Base-by-base conservation (phyloP, 2,329 filamentous ascomycete species). In the Amphichorda felina region DNA sequence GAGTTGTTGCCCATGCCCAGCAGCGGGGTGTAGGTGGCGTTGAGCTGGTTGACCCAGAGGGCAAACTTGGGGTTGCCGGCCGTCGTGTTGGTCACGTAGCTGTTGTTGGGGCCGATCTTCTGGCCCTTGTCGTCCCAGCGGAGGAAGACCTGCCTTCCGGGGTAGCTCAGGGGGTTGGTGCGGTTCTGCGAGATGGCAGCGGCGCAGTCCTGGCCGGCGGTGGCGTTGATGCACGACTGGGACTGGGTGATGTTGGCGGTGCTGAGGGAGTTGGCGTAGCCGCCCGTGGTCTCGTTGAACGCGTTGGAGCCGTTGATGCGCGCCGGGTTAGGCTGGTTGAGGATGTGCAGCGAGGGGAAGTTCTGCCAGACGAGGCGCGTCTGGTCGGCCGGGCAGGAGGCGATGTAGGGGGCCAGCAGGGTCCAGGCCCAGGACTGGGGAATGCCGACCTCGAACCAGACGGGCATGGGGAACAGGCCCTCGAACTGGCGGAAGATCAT, bases 401-500 rank as follows among this genome's bases (percentile, higher is more conserved):
- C 77, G 54, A 93, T 88, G 56, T 87, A 87, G 0, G 83, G 85
- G 0, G 85, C 83, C 4, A 91, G 65, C 16, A 85, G 67, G 0
- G 83, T 82, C 85, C 85, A 93, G 0, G 78, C 74, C 83, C 84
- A 93, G 0, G 79, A 84, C 54, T 93, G 85, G 0, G 83, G 84
- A 17, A 89, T 77, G 27, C 82, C 82, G 5, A 75, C 67, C 48
- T 84, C 76, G 51, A 89, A 87, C 82, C 82, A 91, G 8, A 82
- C 79, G 0, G 83, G 81, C 79, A 85, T 84, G 16, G 85, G 80
- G 57, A 83, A 82, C 6, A 85, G 69, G 13, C 84, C 85, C 24
- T 75, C 68, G 53, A 91, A 85, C 51, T 91, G 84, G 15, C 85
- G 78, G 67, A 91, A 91, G 44, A 83, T 78, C 63, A 88, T 67